A percentile compares a stretch with the other conserved stretches of the same genome.
Evolutionary conservation across 495 filamentous ascomycete genomes (phyloP).

Genomic region (Trichoderma virens): DNA sequence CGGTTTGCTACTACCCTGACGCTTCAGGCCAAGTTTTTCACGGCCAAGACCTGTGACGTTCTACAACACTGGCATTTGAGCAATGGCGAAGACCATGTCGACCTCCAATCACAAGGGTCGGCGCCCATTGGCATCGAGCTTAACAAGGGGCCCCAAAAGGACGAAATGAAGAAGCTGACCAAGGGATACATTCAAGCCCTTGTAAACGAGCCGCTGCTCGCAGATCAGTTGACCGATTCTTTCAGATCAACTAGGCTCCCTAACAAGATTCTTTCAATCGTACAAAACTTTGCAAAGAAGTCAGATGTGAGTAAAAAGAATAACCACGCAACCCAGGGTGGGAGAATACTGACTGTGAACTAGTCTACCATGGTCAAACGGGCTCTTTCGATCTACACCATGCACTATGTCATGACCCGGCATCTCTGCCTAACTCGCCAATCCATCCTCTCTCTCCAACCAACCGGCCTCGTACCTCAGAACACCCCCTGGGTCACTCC

Average conservation of each 20-base stretch:
- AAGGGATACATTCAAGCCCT: conserved; percentile 38
- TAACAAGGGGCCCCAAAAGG: conserved; percentile 22
- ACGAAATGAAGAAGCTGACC: conserved; percentile 31
- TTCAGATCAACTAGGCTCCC: conserved; percentile 35
- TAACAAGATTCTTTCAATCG: conserved; percentile 30
- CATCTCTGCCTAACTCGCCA: conserved; percentile 37
- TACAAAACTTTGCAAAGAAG: conserved; percentile 30
- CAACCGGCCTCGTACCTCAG: conserved; percentile 27
- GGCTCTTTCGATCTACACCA: conserved; percentile 41
- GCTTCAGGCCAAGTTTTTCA: conserved; percentile 40
- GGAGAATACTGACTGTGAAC: not conserved
- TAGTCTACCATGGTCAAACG: conserved; percentile 32
- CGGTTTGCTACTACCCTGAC: conserved; percentile 30
- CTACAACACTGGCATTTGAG: conserved; percentile 37
- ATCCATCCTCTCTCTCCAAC: conserved; percentile 28
- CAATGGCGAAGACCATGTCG: conserved; percentile 22
- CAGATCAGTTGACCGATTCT: conserved; percentile 37
- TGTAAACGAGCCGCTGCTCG: conserved; percentile 29
- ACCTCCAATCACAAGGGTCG: conserved; percentile 28
- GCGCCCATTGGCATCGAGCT: conserved; percentile 39
- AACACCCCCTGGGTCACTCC: conserved; percentile 35
- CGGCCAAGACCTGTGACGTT: conserved; percentile 34
- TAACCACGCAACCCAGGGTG: not conserved
- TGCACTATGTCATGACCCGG: conserved; percentile 43
- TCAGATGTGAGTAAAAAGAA: conserved; percentile 22